Conservation (phyloP, 2,329 filamentous ascomycete genomes). For the Truncatella angustata region DNA sequence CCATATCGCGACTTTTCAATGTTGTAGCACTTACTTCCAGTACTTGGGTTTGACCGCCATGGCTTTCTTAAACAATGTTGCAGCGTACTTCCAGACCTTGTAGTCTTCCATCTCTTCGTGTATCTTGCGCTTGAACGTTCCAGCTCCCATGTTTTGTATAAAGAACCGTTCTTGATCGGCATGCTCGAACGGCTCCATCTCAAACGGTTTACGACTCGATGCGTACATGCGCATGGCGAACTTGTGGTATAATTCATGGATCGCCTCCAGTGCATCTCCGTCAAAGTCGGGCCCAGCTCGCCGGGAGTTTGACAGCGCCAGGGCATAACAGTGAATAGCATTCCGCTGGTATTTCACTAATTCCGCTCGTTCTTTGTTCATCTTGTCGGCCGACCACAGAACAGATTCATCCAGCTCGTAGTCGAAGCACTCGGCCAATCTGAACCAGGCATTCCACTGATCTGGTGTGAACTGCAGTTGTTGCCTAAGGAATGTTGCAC, state of each 20-base stretch:
- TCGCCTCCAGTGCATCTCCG: slow-evolving; percentile 44
- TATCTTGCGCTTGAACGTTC: slow-evolving; percentile 50
- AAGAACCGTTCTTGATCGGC: slow-evolving; percentile 56
- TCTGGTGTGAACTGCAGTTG: slow-evolving; percentile 81
- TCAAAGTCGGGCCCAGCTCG: slow-evolving; percentile 40
- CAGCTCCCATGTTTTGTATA: slow-evolving; percentile 47
- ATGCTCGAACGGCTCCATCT: slow-evolving; percentile 60
- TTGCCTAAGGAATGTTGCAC: slow-evolving; percentile 74
- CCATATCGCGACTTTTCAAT: not conserved
- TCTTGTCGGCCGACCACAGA: slow-evolving; percentile 85
- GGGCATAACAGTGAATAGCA: slow-evolving; percentile 77
- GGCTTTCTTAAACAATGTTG: slow-evolving; percentile 54
- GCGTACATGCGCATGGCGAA: slow-evolving; percentile 63
- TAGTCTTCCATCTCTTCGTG: slow-evolving; percentile 58
- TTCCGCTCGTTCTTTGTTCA: slow-evolving; percentile 78
- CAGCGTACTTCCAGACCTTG: slow-evolving; percentile 61
- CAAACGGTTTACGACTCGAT: slow-evolving; percentile 60
- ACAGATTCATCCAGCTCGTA: slow-evolving; percentile 84
- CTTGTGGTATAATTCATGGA: slow-evolving; percentile 59
- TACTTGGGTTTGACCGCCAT: slow-evolving; percentile 52
- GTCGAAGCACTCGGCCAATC: slow-evolving; percentile 83
- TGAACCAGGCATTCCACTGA: slow-evolving; percentile 89
- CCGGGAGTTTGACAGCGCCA: slow-evolving; percentile 56
- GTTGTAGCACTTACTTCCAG: slow-evolving; percentile 46
- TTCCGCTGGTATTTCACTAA: slow-evolving; percentile 73